phyloP scores from a whole-genome alignment of 768 basidiomycete genomes.

The Tremella mesenterica region DNA sequence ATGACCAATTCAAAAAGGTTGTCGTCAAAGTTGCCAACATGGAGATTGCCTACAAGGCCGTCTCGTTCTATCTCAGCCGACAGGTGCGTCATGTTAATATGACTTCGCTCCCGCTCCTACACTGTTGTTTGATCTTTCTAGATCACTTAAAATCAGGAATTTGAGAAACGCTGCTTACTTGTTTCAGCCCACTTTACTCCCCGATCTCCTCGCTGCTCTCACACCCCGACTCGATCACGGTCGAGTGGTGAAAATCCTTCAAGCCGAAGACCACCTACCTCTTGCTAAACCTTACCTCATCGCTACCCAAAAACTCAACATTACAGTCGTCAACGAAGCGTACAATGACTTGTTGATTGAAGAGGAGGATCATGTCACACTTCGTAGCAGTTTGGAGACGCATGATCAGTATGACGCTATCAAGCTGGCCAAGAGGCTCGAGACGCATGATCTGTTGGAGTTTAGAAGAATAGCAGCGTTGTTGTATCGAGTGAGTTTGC shows the following conservation, averaged over 20 bases:
- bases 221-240: slow-evolving; percentile 91
- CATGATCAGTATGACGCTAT: slow-evolving; percentile 97
- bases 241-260: slow-evolving; percentile 91
- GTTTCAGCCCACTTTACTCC: slow-evolving; percentile 87
- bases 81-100: slow-evolving; percentile 14
- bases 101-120: background rate
- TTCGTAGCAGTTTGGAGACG: slow-evolving; percentile 94
- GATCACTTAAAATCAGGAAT: too few species aligned
- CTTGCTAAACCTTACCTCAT: slow-evolving; percentile 94
- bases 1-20: slow-evolving; percentile 99
- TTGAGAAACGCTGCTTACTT: too few species aligned
- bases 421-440: slow-evolving; percentile 70
- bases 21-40: slow-evolving; percentile 93
- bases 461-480: slow-evolving; percentile 91
- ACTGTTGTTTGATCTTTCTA: background rate
- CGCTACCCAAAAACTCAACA: slow-evolving; percentile 90
- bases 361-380: slow-evolving; percentile 96
- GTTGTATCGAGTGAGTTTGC: slow-evolving; percentile 69
- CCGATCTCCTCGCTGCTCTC: slow-evolving; percentile 82
- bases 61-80: slow-evolving; percentile 33
- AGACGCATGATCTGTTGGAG: slow-evolving; percentile 83
- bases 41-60: slow-evolving; percentile 91
- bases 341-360: slow-evolving; percentile 98
- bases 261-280: slow-evolving; percentile 71
- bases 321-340: slow-evolving; percentile 94